Base-by-base conservation (phyloP, 768 basidiomycete species). In the Calocybe gangraenosa region DNA sequence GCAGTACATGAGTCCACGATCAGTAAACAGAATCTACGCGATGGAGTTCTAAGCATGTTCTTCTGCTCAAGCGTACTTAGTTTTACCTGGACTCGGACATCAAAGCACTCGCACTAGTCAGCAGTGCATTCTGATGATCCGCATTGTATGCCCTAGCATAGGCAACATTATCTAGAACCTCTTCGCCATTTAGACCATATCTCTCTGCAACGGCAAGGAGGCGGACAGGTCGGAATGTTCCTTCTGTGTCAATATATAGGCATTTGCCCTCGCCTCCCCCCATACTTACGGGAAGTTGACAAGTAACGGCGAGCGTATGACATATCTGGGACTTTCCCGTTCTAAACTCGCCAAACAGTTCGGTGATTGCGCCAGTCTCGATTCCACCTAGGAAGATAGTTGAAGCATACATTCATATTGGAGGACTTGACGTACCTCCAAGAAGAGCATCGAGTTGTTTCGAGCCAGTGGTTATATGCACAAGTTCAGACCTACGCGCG, bases 191-290 rank as follows among this genome's bases (percentile, higher is more conserved):
- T 54, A 99, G 72, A n/a, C 96, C 96, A 61, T 85, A 94, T 40
- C 96, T 76, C 67, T 96, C 94, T 2, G 96, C 95, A 9, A 94
- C 91, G 0, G 95, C 92, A 30, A 98, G 77, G 36, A 98, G 74
- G 43, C 96, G 87, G 33, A 90, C 89, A 17, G 96, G 96, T 55
- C 96, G 92, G 74, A 99, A 99, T 7, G 96, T 99, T 20, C 95
- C 95, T 60, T 99, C 96, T 0, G 96, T 98, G 64, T 99, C 96
- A 66, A 99, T 97, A 65, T 96, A 99, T 36, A 99, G 71, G 60
- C 95, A 97, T 68, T 99, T 99, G 31, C 96, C 96, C 67, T 99
- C 96, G 10, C 96, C 96, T 13, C 96, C 96, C 15, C 96, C 95
- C 94, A 98, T 97, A 57, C 81, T 86, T 34, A 93, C 87, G 1